phyloP scores from a whole-genome alignment of 1,139 yeast species.

The Candida sojae region DNA sequence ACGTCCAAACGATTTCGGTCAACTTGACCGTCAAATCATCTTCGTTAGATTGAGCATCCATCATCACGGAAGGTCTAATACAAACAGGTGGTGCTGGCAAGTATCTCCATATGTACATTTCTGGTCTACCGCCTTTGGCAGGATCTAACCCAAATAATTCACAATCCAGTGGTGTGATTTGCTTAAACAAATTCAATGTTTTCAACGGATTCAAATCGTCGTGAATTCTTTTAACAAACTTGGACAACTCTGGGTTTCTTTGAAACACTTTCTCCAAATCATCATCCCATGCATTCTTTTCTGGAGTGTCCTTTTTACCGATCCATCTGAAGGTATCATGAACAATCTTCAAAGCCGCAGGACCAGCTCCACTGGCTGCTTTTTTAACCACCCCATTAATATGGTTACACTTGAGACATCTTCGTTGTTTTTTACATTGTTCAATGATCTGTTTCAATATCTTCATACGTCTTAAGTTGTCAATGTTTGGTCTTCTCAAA shows the following conservation, averaged over 20 bases:
- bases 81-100: constrained; percentile 99
- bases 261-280: constrained; percentile 74
- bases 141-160: constrained; percentile 92
- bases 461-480: constrained; percentile 89
- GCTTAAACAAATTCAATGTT: constrained; percentile 84
- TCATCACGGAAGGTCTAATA: constrained; percentile 93
- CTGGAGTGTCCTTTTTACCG: constrained; percentile 86
- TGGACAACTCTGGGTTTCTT: constrained; percentile 84
- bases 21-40: constrained; percentile 95
- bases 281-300: constrained; percentile 81
- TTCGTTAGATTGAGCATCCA: constrained; percentile 94
- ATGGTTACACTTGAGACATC: constrained; percentile 85
- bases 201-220: constrained; percentile 95
- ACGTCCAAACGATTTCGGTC: constrained; percentile 96
- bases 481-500: constrained; percentile 83
- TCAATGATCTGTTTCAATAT: constrained; percentile 79
- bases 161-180: constrained; percentile 82
- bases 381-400: constrained; percentile 96
- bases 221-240: constrained; percentile 81
- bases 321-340: constrained; percentile 97
- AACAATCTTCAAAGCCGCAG: constrained; percentile 90
- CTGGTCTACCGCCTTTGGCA: constrained; percentile 88
- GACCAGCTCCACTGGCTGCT: constrained; percentile 89
- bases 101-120: constrained; percentile 95
- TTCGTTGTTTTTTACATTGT: constrained; percentile 92